A percentile compares a stretch with the other conserved stretches of the same genome.
Conservation (phyloP, 106 monocot species). For the Allium sativum region DNA sequence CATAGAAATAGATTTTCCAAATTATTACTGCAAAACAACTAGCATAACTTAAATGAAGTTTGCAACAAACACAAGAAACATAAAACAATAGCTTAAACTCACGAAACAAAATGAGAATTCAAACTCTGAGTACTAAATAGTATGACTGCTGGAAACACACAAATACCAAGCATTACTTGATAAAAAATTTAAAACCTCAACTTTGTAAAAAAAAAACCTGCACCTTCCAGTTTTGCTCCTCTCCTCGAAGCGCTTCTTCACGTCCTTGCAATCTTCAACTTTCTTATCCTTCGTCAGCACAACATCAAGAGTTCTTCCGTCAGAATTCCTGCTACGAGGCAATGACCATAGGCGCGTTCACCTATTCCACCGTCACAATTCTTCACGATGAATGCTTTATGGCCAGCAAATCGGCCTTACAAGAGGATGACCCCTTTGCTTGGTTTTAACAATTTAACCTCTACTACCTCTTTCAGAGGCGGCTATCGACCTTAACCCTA, state of each 20-base stretch:
- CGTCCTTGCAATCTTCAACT: conserved; percentile 37
- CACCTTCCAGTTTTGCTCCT: conserved; percentile 57
- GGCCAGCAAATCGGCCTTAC: conserved; percentile 48
- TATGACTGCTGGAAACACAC: neutral
- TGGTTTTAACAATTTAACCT: conserved; percentile 66
- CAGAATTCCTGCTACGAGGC: conserved; percentile 50
- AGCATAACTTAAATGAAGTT: too few relatives aligned
- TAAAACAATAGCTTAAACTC: too few relatives aligned
- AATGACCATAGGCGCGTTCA: conserved; percentile 53
- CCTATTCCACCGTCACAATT: conserved; percentile 51
- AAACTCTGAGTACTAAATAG: too few relatives aligned
- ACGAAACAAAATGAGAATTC: too few relatives aligned
- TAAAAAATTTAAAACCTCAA: conserved; percentile 23
- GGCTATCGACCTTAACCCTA: too few relatives aligned
- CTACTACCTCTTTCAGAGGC: neutral
- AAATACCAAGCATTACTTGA: neutral
- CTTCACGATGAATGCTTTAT: conserved; percentile 55
- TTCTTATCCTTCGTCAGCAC: conserved; percentile 43
- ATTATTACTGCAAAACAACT: too few relatives aligned
- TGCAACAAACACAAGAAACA: too few relatives aligned
- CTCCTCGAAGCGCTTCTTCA: conserved; percentile 48
- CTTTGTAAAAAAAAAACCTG: conserved; percentile 59
- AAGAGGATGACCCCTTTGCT: conserved; percentile 57
- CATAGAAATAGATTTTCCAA: too few relatives aligned
- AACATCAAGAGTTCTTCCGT: conserved; percentile 39